Evolutionary conservation across 2,329 filamentous ascomycete species (phyloP).

Genomic region (Sporothrix pallida): DNA sequence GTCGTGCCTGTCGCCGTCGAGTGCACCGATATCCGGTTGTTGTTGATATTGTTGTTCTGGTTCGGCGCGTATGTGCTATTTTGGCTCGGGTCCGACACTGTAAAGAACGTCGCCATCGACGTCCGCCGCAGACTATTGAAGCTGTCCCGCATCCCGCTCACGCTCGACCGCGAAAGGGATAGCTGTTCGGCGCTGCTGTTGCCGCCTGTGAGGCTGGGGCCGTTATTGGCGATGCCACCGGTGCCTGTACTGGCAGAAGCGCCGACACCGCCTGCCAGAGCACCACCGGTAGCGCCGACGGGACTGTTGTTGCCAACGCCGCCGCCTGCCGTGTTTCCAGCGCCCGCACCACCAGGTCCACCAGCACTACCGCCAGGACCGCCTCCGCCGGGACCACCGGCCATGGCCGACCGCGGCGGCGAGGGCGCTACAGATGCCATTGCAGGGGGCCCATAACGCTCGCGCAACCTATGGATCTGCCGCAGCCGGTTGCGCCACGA

Average conservation of each 20-base stretch:
- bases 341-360: background rate
- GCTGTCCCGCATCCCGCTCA: slow-evolving; percentile 63
- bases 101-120: slow-evolving; percentile 70
- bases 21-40: slow-evolving; percentile 65
- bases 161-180: slow-evolving; percentile 35
- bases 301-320: slow-evolving; percentile 2
- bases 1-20: slow-evolving; percentile 54
- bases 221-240: background rate
- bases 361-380: background rate
- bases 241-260: background rate
- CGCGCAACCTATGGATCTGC: slow-evolving; percentile 81
- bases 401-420: slow-evolving; percentile 44
- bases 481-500: slow-evolving; percentile 87
- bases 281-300: slow-evolving; percentile 1
- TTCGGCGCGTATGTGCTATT: too few species aligned
- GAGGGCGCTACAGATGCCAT: slow-evolving; percentile 40
- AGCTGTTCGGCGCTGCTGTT: slow-evolving; percentile 29
- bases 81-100: slow-evolving; percentile 52
- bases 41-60: slow-evolving; percentile 39
- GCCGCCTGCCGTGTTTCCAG: background rate
- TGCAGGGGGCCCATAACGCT: slow-evolving; percentile 61
- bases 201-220: slow-evolving; percentile 19
- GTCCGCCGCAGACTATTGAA: slow-evolving; percentile 65
- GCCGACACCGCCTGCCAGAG: slow-evolving; percentile 13
- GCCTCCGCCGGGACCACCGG: slow-evolving; percentile 27